Percentiles rank a stretch among this genome's conserved stretches.
Conservation (phyloP, 2,329 filamentous ascomycete genomes). For the Lachnellula cervina region DNA sequence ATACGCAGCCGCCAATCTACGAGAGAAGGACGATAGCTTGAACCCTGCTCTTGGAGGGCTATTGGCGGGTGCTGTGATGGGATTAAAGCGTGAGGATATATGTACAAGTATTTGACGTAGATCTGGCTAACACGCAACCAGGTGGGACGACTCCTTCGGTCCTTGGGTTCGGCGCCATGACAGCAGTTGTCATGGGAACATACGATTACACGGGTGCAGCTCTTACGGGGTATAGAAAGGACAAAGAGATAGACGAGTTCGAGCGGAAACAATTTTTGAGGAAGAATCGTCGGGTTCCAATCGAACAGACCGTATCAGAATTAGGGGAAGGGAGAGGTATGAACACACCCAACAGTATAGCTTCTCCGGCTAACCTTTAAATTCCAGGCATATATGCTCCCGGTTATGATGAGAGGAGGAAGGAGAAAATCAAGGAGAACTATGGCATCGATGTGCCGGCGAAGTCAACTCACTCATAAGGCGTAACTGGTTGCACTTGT, state of each 20-base stretch:
- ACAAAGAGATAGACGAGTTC: slow-evolving; percentile 55
- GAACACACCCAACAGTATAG: slow-evolving; percentile 16
- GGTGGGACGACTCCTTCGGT: slow-evolving; percentile 59
- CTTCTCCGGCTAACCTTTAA: slow-evolving; percentile 5
- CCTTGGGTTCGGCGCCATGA: slow-evolving; percentile 56
- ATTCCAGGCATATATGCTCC: slow-evolving; percentile 58
- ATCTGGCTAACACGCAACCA: slow-evolving; percentile 30
- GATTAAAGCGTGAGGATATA: slow-evolving; percentile 49
- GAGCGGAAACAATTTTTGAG: slow-evolving; percentile 57
- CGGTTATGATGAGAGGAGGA: slow-evolving; percentile 64
- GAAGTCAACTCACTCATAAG: slow-evolving; percentile 17
- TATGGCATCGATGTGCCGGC: slow-evolving; percentile 62
- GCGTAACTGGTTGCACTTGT: not conserved
- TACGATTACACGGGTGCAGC: slow-evolving; percentile 61
- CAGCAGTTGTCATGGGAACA: slow-evolving; percentile 51
- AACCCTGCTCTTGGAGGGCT: slow-evolving; percentile 63
- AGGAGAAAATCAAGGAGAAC: slow-evolving; percentile 60
- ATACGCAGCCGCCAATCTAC: slow-evolving; percentile 62
- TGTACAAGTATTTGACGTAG: not conserved
- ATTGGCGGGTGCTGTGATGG: slow-evolving; percentile 56
- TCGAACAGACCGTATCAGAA: slow-evolving; percentile 61
- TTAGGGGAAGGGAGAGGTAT: slow-evolving; percentile 68
- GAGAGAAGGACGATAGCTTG: slow-evolving; percentile 61
- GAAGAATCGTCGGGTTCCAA: slow-evolving; percentile 56
- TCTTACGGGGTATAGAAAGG: slow-evolving; percentile 46